Evolutionary conservation across 768 basidiomycete species (phyloP).

Genomic region (Phylloporus rhodoxanthus): DNA sequence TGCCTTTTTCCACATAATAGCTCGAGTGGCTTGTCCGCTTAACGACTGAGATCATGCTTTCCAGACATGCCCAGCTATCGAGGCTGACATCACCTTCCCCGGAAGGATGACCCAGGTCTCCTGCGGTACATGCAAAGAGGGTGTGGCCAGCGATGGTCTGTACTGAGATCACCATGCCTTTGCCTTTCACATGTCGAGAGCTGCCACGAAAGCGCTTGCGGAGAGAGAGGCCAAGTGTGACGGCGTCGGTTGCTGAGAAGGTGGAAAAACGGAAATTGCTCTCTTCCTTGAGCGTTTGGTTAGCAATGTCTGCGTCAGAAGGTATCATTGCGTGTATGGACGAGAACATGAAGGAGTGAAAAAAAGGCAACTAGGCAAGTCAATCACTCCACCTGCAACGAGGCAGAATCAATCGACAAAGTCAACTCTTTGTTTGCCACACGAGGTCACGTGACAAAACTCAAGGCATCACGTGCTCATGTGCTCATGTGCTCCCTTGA

Average conservation of each 20-base stretch:
- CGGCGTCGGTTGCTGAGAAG: conserved; percentile 72
- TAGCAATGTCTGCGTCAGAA: conserved; percentile 67
- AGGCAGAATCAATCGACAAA: background rate
- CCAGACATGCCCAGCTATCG: conserved; percentile 73
- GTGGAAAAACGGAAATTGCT: conserved; percentile 61
- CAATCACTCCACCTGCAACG: background rate
- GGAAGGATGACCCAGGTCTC: conserved; percentile 62
- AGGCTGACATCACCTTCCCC: conserved; percentile 72
- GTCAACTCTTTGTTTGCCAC: no score
- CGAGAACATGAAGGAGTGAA: conserved; percentile 47
- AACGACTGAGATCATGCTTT: conserved; percentile 77
- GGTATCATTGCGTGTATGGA: conserved; percentile 58
- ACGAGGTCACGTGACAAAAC: conserved; percentile 23
- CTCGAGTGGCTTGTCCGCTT: conserved; percentile 78
- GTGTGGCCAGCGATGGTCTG: conserved; percentile 76
- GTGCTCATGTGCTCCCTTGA: conserved; percentile 21
- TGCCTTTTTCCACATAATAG: conserved; percentile 82
- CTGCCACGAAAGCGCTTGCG: conserved; percentile 79
- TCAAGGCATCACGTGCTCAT: conserved; percentile 22
- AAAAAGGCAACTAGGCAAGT: conserved; percentile 1
- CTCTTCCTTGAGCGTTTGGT: conserved; percentile 67
- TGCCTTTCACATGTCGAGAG: conserved; percentile 65
- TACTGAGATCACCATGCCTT: conserved; percentile 75
- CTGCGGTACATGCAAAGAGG: conserved; percentile 78
- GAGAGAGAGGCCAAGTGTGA: conserved; percentile 72